A percentile compares a stretch with the other conserved stretches of the same genome.
Evolutionary conservation across 192 early-diverging fungal genomes (phyloP).

Genomic region (Coemansia javaensis): DNA sequence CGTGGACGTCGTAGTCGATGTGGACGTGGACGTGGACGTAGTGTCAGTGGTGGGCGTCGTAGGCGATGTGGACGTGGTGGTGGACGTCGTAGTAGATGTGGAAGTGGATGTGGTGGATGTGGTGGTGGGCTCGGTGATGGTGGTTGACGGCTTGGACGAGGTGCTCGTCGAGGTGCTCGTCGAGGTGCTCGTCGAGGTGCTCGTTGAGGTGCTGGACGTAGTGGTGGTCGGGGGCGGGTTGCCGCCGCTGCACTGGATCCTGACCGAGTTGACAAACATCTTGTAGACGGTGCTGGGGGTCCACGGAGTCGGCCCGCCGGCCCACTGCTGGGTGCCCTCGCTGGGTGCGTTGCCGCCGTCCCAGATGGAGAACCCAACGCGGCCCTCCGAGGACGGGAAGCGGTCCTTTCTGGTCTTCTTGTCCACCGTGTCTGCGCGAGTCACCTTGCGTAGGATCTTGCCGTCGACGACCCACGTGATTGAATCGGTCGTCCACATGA

Average conservation of each 20-base stretch:
- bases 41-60: no score
- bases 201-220: no score
- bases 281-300: conserved; percentile 35
- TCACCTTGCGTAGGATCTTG: conserved; percentile 50
- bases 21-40: no score
- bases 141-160: no score
- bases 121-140: no score
- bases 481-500: conserved; percentile 55
- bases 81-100: no score
- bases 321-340: conserved; percentile 55
- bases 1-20: no score
- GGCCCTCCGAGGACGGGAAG: conserved; percentile 53
- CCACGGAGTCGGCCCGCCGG: conserved; percentile 58
- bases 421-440: conserved; percentile 48
- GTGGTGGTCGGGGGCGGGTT: not conserved
- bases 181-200: no score
- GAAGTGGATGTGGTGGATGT: no score
- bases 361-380: conserved; percentile 63
- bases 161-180: no score
- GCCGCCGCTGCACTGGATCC: conserved; percentile 45
- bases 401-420: conserved; percentile 40
- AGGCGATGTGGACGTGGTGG: no score
- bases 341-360: conserved; percentile 55
- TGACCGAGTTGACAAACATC: conserved; percentile 55
- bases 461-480: conserved; percentile 60